Evolutionary conservation across 371 early-diverging fungal genomes (phyloP), one percentile per base, ranked within the genome.

Genomic region (Circinella umbellata): DNA sequence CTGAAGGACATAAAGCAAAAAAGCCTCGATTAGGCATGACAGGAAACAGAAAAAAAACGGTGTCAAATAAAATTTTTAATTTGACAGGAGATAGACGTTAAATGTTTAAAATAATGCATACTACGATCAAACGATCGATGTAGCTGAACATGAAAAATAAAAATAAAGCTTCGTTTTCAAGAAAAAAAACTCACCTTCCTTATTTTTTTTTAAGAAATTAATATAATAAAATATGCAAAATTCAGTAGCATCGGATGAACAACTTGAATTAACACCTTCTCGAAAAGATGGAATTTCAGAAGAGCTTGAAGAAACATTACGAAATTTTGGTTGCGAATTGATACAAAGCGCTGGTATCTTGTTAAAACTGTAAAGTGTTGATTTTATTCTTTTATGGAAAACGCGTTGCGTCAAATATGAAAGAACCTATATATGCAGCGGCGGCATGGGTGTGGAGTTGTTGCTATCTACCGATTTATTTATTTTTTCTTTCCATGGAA

Each of bases 301-400:
- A 70, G 89, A 88, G 17, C 80, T 90, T 10, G 98, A 97, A 76
- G 76, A 83, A 42, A 86, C 92, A 65, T 70, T 98, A 65, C 86
- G 95, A 2, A 80, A 87, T 36, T 78, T 91, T 38, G 98, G 94
- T 6, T 91, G 93, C 70, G 90, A 94, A 69, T 78, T 97, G 35
- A 93, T 98, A 61, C 90, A 96, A 67, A 85, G 89, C 61, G 90
- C 94, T 1, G 96, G 97, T 37, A 93, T 95, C 35, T 79, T 97
- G 3, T 79, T 98, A 46, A 83, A 90, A 69, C 77, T 96, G 95
- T 94, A 87, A 80, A 86, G 27, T 27, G 27, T 27, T 27, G 27
- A 27, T 27, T 27, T 27, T 27, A 27, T 27, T 27, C 2, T 27
- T 27, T 27, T 27, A 27, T 27, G 27, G 27, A 27, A 27, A 27